Base-by-base conservation (phyloP, 2,329 filamentous ascomycete species). In the Bipolaris oryzae region DNA sequence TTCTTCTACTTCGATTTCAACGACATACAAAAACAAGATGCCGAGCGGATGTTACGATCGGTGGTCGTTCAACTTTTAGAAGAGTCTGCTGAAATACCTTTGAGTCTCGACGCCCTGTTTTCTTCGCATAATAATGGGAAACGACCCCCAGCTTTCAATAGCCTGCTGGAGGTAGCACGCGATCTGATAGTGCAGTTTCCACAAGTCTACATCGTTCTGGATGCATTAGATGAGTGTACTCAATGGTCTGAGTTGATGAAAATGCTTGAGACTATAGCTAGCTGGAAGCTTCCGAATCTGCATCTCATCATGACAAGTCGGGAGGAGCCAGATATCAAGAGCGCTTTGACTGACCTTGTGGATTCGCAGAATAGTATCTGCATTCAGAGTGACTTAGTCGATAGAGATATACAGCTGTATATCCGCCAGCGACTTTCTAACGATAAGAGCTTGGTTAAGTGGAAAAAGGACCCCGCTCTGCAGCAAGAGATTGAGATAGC, bases 1-100 rank as follows among this genome's bases (percentile, higher is more conserved):
- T 71, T 69, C 53, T 74, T 73, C 49, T 72, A 58, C 55, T 73
- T 72, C 53, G 60, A 69, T 51, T 80, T 80, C 63, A 78, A 70
- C n/a, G 70, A 79, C 45, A 39, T 11, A 2, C 47, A 68, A 28
- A 80, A 79, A 50, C 76, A 79, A 55, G 46, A 62, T 1, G 38
- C 72, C 5, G 69, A 76, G n/a, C 61, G 66, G 1, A 72, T 78
- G 66, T 11, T 80, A 2, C 70, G 73, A 13, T 78, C 76, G 13
- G 60, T 80, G 3, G 42, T 78, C 13, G 60, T 42, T 21, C 78
- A 80, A 54, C 61, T 79, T 2, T 71, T 65, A 45, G 35, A 60
- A 20, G 62, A 67, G n/a, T 58, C 50, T 7, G 31, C 37, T 15
- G 55, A 52, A 9, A 49, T 66, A 10, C 67, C 60, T 13, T 15